Evolutionary conservation across 441 rosid species (phyloP), one percentile per base, ranked within the genome.

Genomic region (Adansonia madagascariensis): DNA sequence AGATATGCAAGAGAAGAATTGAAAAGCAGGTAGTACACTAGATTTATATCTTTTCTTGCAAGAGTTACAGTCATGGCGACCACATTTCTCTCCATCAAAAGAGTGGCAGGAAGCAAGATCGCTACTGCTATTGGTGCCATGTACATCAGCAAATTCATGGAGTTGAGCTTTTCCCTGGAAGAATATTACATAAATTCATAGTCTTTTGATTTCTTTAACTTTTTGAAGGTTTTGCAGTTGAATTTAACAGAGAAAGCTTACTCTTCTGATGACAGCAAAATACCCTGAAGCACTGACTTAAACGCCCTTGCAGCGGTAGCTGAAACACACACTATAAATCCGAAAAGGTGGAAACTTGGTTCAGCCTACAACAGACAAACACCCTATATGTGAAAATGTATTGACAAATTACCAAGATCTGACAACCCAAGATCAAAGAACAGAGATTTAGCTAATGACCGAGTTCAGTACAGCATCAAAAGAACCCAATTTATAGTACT

Each of bases 251-350:
- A 61, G 15, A 20, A 18, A 53, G 50, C 70, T 57, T 57, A 84
- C 85, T 77, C 85, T 46, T 84, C 83, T 24, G 85, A 79, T 17
- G 82, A 80, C 53, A 82, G 78, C 83, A 82, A 75, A 79, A 84
- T 84, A 20, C 75, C 83, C 82, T 82, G 87, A 75, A 79, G 82
- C 57, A 82, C 87, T 1, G 83, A 77, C 46, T 82, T 84, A 31
- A 76, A 80, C 17, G 87, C 85, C 80, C 85, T 82, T 74, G 80
- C 85, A 71, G 83, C 85, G 1, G 85, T 82, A 27, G 85, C 87
- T 55, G 69, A 72, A 50, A 80, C 76, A 75, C 83, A 84, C 80
- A 73, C 63, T 18, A 84, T 59, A 56, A 84, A 77, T 6, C 85
- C 79, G 53, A 82, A 80, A 31, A 82, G 76, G 65, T 79, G 76